Evolutionary conservation across 495 filamentous ascomycete species (phyloP).

Genomic region (Talaromyces nanjingensis): DNA sequence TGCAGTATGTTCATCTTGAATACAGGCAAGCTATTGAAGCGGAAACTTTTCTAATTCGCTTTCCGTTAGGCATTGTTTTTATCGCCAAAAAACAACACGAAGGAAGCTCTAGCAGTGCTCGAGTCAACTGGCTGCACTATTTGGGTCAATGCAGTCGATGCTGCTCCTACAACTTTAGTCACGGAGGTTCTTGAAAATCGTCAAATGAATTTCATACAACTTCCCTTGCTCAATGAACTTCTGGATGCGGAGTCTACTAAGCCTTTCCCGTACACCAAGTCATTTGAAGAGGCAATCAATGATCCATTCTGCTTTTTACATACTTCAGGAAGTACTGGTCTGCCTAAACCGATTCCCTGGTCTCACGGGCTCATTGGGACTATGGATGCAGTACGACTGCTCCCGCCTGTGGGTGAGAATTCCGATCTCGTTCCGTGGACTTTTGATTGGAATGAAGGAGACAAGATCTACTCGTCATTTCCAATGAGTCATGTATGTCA

Average conservation of each 20-base stretch:
- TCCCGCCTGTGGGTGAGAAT: constrained; percentile 18
- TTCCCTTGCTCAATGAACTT: not conserved
- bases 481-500: constrained; percentile 25
- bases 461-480: constrained; percentile 23
- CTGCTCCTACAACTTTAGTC: not conserved
- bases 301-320: constrained; percentile 30
- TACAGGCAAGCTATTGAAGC: not conserved
- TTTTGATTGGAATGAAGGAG: constrained; percentile 13
- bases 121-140: constrained; percentile 25
- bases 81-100: constrained; percentile 33
- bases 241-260: not conserved
- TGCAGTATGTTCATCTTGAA: not conserved
- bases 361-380: constrained; percentile 4
- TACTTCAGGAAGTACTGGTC: constrained; percentile 41
- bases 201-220: not conserved
- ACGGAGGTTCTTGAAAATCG: not conserved
- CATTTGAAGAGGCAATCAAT: constrained; percentile 20
- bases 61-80: constrained; percentile 20
- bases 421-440: constrained; percentile 16
- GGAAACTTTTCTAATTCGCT: not conserved
- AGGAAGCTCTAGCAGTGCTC: constrained; percentile 29
- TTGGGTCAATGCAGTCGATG: not conserved
- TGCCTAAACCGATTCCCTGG: constrained; percentile 33
- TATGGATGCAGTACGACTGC: constrained; percentile 10
- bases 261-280: constrained; percentile 23